phyloP scores from a whole-genome alignment of 2,329 filamentous ascomycete genomes.

The Fusarium oligoseptatum region DNA sequence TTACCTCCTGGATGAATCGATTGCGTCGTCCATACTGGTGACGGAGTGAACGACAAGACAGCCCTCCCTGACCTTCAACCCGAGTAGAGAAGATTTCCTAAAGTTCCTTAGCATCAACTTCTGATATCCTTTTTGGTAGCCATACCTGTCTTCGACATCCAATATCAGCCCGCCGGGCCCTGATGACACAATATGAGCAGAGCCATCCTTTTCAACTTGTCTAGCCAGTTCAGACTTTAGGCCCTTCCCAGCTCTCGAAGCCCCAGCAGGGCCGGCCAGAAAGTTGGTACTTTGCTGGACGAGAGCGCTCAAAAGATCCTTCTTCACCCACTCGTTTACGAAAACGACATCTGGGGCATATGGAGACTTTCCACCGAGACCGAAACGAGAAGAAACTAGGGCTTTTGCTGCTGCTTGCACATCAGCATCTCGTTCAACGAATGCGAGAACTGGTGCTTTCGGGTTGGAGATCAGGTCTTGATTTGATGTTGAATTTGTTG shows the following conservation, averaged over 20 bases:
- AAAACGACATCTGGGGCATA: constrained; percentile 40
- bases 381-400: constrained; percentile 30
- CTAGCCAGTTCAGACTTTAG: neutral
- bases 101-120: fast-evolving
- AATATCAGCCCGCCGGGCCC: constrained; percentile 21
- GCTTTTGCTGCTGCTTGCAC: constrained; percentile 33
- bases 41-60: constrained; percentile 29
- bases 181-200: constrained; percentile 21
- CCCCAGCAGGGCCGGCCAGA: neutral
- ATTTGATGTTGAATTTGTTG: neutral
- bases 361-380: constrained; percentile 27
- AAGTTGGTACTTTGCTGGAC: constrained; percentile 30
- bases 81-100: constrained; percentile 13
- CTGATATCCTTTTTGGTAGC: fast-evolving
- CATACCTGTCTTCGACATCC: constrained; percentile 24
- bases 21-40: constrained; percentile 35
- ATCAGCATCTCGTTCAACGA: constrained; percentile 40
- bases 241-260: neutral
- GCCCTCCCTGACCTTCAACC: constrained; percentile 17
- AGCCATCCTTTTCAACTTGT: constrained; percentile 23
- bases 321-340: constrained; percentile 43
- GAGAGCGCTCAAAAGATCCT: constrained; percentile 31
- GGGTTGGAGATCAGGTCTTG: constrained; percentile 19
- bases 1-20: constrained; percentile 16
- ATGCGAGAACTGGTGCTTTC: constrained; percentile 17